Percentiles rank a stretch among this genome's conserved stretches.
These are phyloP conservation scores for Globisporangium spiculum DNA, from an alignment of 352 stramenopile species.

Conservation along the genomic window DNA sequence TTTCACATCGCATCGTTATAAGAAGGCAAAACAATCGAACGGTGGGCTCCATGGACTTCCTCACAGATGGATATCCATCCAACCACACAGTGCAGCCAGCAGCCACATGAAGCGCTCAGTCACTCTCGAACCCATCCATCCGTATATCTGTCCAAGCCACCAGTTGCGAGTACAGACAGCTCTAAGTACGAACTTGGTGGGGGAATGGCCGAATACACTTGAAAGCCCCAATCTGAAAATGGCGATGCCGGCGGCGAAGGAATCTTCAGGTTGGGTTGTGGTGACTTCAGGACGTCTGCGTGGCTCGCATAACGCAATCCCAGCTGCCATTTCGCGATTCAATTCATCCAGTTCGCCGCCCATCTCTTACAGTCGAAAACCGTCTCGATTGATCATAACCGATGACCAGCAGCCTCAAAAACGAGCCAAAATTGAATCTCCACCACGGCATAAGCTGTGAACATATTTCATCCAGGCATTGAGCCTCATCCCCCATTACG, in stretches of 20 bases:
- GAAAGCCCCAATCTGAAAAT: neutral
- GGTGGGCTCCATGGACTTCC: neutral
- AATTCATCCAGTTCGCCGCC: neutral
- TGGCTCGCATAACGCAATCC: neutral
- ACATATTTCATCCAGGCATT: no score
- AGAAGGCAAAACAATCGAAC: no score
- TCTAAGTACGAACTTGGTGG: no score
- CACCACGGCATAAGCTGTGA: neutral
- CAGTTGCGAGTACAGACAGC: neutral
- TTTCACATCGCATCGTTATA: no score
- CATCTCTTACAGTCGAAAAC: neutral
- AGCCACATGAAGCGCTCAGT: neutral
- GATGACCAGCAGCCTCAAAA: neutral
- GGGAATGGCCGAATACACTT: no score
- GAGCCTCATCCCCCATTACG: no score
- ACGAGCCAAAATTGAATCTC: neutral
- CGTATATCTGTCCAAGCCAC: neutral
- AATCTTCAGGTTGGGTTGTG: neutral
- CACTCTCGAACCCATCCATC: neutral
- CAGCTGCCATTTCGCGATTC: neutral
- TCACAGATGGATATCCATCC: neutral
- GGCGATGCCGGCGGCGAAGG: neutral
- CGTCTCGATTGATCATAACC: neutral
- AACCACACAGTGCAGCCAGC: neutral
- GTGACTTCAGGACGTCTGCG: no score